Evolutionary conservation across 257 asterid species (phyloP).

Genomic region (Ophiorrhiza pumila): DNA sequence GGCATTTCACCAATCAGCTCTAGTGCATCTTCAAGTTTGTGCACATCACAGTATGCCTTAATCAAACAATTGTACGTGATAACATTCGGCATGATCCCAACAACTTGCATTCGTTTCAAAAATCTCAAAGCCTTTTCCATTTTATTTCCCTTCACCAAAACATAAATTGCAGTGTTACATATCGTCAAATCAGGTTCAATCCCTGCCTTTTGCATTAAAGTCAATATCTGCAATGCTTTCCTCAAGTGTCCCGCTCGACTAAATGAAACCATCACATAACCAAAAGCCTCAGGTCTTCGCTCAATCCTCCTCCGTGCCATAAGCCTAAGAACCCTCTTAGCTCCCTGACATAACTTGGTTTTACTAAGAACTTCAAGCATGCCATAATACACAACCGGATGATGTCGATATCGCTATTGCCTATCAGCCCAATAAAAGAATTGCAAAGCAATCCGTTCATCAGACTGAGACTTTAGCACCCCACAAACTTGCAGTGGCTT

Average conservation of each 20-base stretch:
- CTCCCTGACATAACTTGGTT: slow-evolving; percentile 92
- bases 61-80: slow-evolving; percentile 75
- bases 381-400: slow-evolving; percentile 60
- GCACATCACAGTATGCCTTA: slow-evolving; percentile 76
- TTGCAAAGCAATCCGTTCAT: slow-evolving; percentile 73
- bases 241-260: slow-evolving; percentile 87
- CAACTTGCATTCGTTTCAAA: slow-evolving; percentile 64
- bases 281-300: slow-evolving; percentile 66
- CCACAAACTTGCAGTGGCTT: slow-evolving; percentile 81
- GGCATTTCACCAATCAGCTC: slow-evolving; percentile 74
- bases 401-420: slow-evolving; percentile 88
- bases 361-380: slow-evolving; percentile 75
- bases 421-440: slow-evolving; percentile 90
- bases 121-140: slow-evolving; percentile 78
- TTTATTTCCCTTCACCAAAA: slow-evolving; percentile 73
- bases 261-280: slow-evolving; percentile 86
- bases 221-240: slow-evolving; percentile 77
- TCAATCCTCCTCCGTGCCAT: slow-evolving; percentile 61
- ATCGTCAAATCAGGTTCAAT: slow-evolving; percentile 56
- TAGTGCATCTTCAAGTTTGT: slow-evolving; percentile 50
- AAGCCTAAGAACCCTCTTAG: slow-evolving; percentile 72
- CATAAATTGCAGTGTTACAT: slow-evolving; percentile 78
- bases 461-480: slow-evolving; percentile 62
- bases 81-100: slow-evolving; percentile 68
- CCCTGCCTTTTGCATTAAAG: slow-evolving; percentile 73